A percentile compares a stretch with the other conserved stretches of the same genome.
These are phyloP conservation scores for Eucalyptus marginata DNA, from an alignment of 345 rosid genomes.

Conservation along the genomic window DNA sequence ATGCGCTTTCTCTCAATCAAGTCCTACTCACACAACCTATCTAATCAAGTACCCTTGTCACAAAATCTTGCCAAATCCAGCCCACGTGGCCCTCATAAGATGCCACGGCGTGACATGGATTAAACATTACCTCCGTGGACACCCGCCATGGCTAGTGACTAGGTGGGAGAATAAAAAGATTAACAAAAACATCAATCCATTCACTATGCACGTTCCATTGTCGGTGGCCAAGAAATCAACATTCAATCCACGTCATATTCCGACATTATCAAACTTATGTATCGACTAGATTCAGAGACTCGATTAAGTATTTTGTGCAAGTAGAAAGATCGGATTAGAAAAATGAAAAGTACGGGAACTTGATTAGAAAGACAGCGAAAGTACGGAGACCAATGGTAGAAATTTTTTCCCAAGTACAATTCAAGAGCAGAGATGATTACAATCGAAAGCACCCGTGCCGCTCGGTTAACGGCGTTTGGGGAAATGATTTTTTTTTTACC, in stretches of 20 bases:
- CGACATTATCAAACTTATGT: neutral
- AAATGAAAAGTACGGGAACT: neutral
- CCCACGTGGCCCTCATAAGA: neutral
- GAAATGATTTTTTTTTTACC: neutral
- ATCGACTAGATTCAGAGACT: neutral
- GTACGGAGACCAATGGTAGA: accelerated
- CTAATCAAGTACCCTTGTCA: neutral
- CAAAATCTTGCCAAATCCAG: neutral
- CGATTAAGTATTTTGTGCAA: neutral
- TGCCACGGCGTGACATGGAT: neutral
- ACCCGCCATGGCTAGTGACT: neutral
- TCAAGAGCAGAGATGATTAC: neutral
- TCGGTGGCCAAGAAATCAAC: neutral
- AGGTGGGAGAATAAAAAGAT: neutral
- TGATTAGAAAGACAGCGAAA: neutral
- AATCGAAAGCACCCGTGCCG: neutral
- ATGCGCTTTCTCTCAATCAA: neutral
- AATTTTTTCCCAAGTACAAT: neutral
- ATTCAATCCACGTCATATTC: neutral
- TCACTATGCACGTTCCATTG: neutral
- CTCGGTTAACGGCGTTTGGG: neutral
- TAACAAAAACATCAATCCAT: neutral
- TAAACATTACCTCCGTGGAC: neutral
- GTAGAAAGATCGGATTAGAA: neutral
- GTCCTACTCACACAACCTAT: neutral